These are phyloP conservation scores for Aspergillus ustus DNA, from an alignment of 2,329 filamentous ascomycete genomes.

Conservation along the genomic window DNA sequence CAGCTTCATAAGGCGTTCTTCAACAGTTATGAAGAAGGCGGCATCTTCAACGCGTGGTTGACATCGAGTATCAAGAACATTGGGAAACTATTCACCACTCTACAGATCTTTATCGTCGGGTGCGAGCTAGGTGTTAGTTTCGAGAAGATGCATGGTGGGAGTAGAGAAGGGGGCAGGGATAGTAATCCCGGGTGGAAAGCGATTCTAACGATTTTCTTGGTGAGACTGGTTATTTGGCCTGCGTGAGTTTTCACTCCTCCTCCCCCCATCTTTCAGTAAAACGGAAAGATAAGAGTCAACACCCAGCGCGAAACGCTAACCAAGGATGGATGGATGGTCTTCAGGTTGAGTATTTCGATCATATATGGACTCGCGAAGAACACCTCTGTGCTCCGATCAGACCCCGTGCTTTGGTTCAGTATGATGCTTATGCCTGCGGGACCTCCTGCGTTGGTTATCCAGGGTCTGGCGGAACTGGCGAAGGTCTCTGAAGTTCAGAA, in stretches of 20 bases:
- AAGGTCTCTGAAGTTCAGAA: conserved; percentile 52
- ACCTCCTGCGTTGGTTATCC: conserved; percentile 59
- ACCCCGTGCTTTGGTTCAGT: conserved; percentile 69
- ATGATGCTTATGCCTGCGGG: conserved; percentile 65
- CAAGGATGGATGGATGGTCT: neutral
- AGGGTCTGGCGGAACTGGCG: conserved; percentile 56
- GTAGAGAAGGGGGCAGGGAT: conserved; percentile 35
- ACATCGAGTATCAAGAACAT: conserved; percentile 66
- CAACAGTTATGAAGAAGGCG: conserved; percentile 59
- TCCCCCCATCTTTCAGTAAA: neutral
- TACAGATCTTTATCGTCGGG: conserved; percentile 69
- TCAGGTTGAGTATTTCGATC: conserved; percentile 55
- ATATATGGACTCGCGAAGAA: conserved; percentile 61
- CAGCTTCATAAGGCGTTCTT: conserved; percentile 67
- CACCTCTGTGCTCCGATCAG: conserved; percentile 57
- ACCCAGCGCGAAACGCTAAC: neutral
- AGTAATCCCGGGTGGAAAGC: conserved; percentile 41
- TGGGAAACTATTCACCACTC: conserved; percentile 65
- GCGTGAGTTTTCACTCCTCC: conserved; percentile 31
- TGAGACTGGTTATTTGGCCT: conserved; percentile 68
- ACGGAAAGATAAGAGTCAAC: neutral
- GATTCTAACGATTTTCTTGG: conserved; percentile 51
- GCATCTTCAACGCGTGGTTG: conserved; percentile 69
- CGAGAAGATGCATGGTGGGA: conserved; percentile 47
- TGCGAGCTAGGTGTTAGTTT: conserved; percentile 65